Evolutionary conservation across 2,329 filamentous ascomycete species (phyloP), one percentile per base, ranked within the genome.

Genomic region (Arthroderma sp.): DNA sequence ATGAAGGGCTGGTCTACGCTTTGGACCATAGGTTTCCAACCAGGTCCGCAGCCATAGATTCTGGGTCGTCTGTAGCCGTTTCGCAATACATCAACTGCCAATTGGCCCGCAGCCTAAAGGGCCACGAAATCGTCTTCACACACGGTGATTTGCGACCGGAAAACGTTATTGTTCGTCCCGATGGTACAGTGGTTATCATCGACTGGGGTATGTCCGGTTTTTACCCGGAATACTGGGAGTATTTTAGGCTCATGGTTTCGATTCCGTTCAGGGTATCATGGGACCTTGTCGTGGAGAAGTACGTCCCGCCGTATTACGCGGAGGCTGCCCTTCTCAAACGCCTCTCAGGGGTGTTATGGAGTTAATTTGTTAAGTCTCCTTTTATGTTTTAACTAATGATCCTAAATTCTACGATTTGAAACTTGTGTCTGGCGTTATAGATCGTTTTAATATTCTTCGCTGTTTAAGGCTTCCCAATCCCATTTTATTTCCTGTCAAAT

Each of bases 191-290:
- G 5, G 55, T 53, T 4, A 45, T 59, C 30, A 38, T 58, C 10
- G 56, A 60, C 41, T 56, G 57, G 48, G 54, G 53, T 4, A 49
- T 55, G 11, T 50, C 55, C 1, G 55, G 54, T 6, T 55, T 54
- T 33, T 55, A 51, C 43, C 57, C 56, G 1, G 49, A 53, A 32
- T 50, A 54, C 39, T 56, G 55, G 49, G 56, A 57, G 40, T 58
- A 49, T 38, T 52, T 46, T 43, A 44, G 48, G 5, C 46, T 43
- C 4, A 49, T 49, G 41, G 44, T 46, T 38, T 39, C 33, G 32
- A 33, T 41, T 29, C 37, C 42, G 7, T 49, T 44, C 36, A 48
- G 46, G 28, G n/a, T 38, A 3, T 49, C 43, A 7, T 53, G 47
- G 49, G 50, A 51, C 42, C 45, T 44, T n/a, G 50, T 52, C 46